These are phyloP conservation scores for Microsporum audouinii DNA, from an alignment of 2,329 filamentous ascomycete genomes.

Conservation along the genomic window DNA sequence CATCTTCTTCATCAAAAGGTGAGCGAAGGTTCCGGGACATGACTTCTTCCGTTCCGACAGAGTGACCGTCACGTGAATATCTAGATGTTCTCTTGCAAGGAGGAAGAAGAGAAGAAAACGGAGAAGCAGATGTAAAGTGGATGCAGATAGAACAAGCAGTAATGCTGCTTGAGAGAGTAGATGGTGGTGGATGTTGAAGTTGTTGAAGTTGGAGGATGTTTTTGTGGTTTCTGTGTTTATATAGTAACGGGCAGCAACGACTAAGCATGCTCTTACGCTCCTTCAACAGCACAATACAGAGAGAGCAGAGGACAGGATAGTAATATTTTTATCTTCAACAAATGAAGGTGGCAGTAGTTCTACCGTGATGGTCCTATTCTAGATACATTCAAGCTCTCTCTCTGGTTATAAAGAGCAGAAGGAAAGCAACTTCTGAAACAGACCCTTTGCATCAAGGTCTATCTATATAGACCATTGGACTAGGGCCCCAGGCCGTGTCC, in stretches of 20 bases:
- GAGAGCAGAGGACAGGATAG: not conserved
- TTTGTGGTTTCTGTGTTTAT: not conserved
- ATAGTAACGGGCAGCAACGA: not conserved
- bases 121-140: not conserved
- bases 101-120: not conserved
- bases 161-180: not conserved
- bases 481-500: no score
- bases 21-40: constrained; percentile 1
- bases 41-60: not conserved
- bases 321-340: not conserved
- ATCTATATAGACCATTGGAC: no score
- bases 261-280: not conserved
- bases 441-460: no score
- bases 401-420: not conserved
- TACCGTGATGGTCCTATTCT: not conserved
- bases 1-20: not conserved
- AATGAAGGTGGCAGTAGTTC: not conserved
- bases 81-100: not conserved
- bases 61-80: constrained; percentile 3
- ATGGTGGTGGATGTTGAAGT: not conserved
- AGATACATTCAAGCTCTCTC: not conserved
- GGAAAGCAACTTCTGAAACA: not conserved
- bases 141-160: not conserved
- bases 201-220: not conserved
- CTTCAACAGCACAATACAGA: not conserved